Evolutionary conservation across 2,329 filamentous ascomycete genomes (phyloP).

Genomic region (Diplocarpon mali): DNA sequence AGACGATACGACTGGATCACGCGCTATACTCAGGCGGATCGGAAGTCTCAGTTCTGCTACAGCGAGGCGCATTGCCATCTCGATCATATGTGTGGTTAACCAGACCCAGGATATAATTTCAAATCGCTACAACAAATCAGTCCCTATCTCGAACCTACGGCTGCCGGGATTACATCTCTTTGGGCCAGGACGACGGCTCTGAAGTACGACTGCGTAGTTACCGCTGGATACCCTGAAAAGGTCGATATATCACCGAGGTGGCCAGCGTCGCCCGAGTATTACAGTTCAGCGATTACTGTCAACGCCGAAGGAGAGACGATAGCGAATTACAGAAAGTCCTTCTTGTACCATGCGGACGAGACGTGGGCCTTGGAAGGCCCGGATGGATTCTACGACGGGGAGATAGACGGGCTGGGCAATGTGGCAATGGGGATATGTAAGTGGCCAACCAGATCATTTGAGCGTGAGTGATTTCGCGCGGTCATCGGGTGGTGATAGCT

Average conservation of each 20-base stretch:
- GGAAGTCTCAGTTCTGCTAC: conserved; percentile 36
- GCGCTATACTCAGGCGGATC: conserved; percentile 22
- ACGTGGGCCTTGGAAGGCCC: conserved; percentile 48
- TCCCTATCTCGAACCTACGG: conserved; percentile 56
- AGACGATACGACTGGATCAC: no score
- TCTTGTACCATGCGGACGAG: conserved; percentile 49
- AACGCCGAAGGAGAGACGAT: conserved; percentile 48
- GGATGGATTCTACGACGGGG: conserved; percentile 37
- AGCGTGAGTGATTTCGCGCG: conserved; percentile 2
- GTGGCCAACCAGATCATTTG: conserved; percentile 18
- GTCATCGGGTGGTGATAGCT: conserved; percentile 38
- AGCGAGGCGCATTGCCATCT: conserved; percentile 33
- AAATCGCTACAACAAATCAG: conserved; percentile 54
- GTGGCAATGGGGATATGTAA: conserved; percentile 49
- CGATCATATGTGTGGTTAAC: conserved; percentile 47
- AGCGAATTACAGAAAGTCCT: conserved; percentile 49
- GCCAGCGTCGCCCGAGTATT: conserved; percentile 41
- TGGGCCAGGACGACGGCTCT: conserved; percentile 61
- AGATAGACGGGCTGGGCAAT: conserved; percentile 37
- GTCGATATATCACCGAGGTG: conserved; percentile 40
- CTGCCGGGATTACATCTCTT: conserved; percentile 53
- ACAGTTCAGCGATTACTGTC: conserved; percentile 44
- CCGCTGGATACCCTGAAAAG: conserved; percentile 65
- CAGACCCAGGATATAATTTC: conserved; percentile 63
- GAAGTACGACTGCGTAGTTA: conserved; percentile 55